Evolutionary conservation across 768 basidiomycete species (phyloP).

Genomic region (Tricholoma sp.): DNA sequence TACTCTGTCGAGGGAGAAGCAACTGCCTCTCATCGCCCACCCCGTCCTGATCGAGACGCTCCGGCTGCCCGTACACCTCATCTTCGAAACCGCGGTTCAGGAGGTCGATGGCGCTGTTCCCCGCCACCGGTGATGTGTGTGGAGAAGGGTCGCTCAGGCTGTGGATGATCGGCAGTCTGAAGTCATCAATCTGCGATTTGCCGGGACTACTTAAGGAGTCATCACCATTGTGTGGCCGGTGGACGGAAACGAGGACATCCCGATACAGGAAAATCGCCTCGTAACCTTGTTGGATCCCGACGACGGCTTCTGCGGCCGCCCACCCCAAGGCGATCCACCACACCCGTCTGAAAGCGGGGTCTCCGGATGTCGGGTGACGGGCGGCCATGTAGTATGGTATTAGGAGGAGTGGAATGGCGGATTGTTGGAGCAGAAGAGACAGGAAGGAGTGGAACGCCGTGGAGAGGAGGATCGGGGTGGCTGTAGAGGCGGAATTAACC

Average conservation of each 20-base stretch:
- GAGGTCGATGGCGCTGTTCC: slow-evolving; percentile 9
- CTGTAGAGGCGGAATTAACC: slow-evolving; percentile 23
- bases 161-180: not conserved
- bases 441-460: slow-evolving; percentile 44
- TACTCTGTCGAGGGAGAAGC: slow-evolving; percentile 22
- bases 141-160: not conserved
- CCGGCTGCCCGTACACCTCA: slow-evolving; percentile 8
- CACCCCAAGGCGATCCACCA: slow-evolving; percentile 81
- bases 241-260: slow-evolving; percentile 53
- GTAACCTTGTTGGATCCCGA: slow-evolving; percentile 68
- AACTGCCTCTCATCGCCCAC: slow-evolving; percentile 28
- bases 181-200: not conserved
- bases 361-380: slow-evolving; percentile 46
- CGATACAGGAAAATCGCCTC: slow-evolving; percentile 60
- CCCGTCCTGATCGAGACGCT: slow-evolving; percentile 10
- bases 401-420: slow-evolving; percentile 47
- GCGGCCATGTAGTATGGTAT: slow-evolving; percentile 39
- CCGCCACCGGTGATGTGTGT: not conserved
- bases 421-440: slow-evolving; percentile 49
- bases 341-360: slow-evolving; percentile 55
- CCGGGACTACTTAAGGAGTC: not conserved
- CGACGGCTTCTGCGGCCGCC: slow-evolving; percentile 63
- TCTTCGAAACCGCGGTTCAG: slow-evolving; percentile 14
- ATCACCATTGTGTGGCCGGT: not conserved
- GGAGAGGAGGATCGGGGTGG: slow-evolving; percentile 30